These are phyloP conservation scores for Meripilus lineatus DNA, from an alignment of 1,284 basidiomycete genomes.

Conservation along the genomic window DNA sequence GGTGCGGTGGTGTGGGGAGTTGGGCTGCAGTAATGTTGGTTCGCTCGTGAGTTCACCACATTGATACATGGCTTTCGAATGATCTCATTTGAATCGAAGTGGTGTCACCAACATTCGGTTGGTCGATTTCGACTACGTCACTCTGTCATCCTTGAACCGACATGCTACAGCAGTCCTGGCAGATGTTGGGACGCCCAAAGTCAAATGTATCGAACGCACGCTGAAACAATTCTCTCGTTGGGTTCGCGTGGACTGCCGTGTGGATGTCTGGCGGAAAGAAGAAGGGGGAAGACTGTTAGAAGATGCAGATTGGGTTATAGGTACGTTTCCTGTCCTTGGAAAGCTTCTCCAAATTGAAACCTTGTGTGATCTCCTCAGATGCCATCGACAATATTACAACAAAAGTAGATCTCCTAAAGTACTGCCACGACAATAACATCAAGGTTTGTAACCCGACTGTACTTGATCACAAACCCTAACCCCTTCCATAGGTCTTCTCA, in stretches of 20 bases:
- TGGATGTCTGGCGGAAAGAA: constrained; percentile 83
- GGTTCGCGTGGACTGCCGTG: constrained; percentile 76
- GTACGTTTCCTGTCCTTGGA: constrained; percentile 33
- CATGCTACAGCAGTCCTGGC: constrained; percentile 90
- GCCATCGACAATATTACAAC: constrained; percentile 97
- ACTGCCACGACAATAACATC: constrained; percentile 73
- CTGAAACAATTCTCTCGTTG: constrained; percentile 68
- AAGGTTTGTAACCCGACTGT: constrained; percentile 43
- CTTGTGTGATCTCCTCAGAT: constrained; percentile 42
- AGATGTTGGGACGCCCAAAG: constrained; percentile 95
- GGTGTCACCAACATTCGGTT: constrained; percentile 72
- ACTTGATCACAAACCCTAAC: neutral
- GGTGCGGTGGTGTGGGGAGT: constrained; percentile 95
- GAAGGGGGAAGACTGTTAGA: constrained; percentile 68
- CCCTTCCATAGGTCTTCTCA: constrained; percentile 70
- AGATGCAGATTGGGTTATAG: constrained; percentile 87
- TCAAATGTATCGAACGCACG: constrained; percentile 74
- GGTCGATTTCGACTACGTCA: constrained; percentile 91
- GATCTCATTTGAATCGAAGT: constrained; percentile 29
- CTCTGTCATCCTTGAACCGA: constrained; percentile 87
- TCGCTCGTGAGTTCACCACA: constrained; percentile 58
- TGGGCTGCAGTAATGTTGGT: constrained; percentile 95
- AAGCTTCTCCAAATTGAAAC: constrained; percentile 9
- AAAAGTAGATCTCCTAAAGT: constrained; percentile 85
- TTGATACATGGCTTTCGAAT: neutral